Evolutionary conservation across 2,329 filamentous ascomycete genomes (phyloP), one percentile per base, ranked within the genome.

Genomic region (Neobulgaria alba): DNA sequence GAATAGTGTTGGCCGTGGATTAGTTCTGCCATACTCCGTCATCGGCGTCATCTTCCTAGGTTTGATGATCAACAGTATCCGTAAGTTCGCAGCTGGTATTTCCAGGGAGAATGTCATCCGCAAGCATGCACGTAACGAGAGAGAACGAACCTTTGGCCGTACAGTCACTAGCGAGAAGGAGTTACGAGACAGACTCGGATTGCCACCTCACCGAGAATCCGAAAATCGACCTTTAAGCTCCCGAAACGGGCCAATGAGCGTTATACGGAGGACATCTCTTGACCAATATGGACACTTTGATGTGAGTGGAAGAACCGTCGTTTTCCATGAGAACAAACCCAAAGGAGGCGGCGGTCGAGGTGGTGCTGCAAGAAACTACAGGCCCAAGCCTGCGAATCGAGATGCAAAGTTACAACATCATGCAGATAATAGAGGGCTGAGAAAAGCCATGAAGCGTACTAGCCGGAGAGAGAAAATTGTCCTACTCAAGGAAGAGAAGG

Each of bases 31-130:
- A 0, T 85, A 79, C 54, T 73, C 79, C 1, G 74, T 84, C 0
- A 69, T 77, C 16, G 81, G 81, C 5, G 81, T 80, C 46, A 75
- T 85, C 32, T 82, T 80, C 51, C 67, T 85, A 1, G 80, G 77
- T 67, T 64, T 85, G 20, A 74, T 84, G 51, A 75, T 85, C 15
- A 72, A 71, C 18, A 80, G 75, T 43, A 75, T 85, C 42, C 71
- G 73, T 43, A 74, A 69, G 32, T 81, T 82, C 45, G 73, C 72
- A 2, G 54, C 63, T 8, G 73, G 81, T 44, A 63, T 83, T 20
- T 72, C 75, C 17, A 67, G 73, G 36, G 71, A 78, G 46, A 80
- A 83, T 29, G 68, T 84, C 17, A 62, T 84, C 36, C 68, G 69
- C 41, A 71, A 69, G 30, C 78, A 82, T 53, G 63, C 77, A 37